Conservation (phyloP, 2,329 filamentous ascomycete species). For the Fusarium newnesense region DNA sequence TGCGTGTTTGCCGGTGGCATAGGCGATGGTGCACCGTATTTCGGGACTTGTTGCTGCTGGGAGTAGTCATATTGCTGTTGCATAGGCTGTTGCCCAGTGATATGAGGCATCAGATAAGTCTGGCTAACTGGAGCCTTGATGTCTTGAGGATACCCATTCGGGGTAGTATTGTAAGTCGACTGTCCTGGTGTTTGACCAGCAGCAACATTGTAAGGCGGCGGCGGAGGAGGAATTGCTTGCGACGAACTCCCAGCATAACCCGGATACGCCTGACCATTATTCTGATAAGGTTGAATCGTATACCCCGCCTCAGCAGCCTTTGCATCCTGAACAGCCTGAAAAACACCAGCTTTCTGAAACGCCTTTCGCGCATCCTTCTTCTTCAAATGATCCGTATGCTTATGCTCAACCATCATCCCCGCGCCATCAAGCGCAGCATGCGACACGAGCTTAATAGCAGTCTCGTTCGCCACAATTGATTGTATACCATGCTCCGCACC, state of each 20-base stretch:
- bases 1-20: not conserved
- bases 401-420: constrained; percentile 50
- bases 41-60: not conserved
- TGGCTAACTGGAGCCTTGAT: constrained; percentile 8
- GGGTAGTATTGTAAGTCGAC: not conserved
- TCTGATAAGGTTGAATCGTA: constrained; percentile 23
- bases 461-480: constrained; percentile 46
- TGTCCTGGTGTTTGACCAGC: not conserved
- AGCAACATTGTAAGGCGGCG: constrained; percentile 25
- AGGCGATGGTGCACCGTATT: not conserved
- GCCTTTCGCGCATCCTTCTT: constrained; percentile 50
- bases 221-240: constrained; percentile 15
- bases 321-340: constrained; percentile 45
- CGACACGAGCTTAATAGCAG: constrained; percentile 48
- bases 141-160: constrained; percentile 12
- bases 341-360: constrained; percentile 47
- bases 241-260: not conserved
- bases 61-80: constrained; percentile 11
- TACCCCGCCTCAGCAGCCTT: constrained; percentile 44
- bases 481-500: constrained; percentile 50
- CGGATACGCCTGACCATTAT: constrained; percentile 14
- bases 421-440: constrained; percentile 52
- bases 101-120: not conserved
- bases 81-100: not conserved
- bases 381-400: constrained; percentile 48